A percentile compares a stretch with the other conserved stretches of the same genome.
These are phyloP conservation scores for Capronia americana DNA, from an alignment of 2,329 filamentous ascomycete genomes.

Conservation along the genomic window DNA sequence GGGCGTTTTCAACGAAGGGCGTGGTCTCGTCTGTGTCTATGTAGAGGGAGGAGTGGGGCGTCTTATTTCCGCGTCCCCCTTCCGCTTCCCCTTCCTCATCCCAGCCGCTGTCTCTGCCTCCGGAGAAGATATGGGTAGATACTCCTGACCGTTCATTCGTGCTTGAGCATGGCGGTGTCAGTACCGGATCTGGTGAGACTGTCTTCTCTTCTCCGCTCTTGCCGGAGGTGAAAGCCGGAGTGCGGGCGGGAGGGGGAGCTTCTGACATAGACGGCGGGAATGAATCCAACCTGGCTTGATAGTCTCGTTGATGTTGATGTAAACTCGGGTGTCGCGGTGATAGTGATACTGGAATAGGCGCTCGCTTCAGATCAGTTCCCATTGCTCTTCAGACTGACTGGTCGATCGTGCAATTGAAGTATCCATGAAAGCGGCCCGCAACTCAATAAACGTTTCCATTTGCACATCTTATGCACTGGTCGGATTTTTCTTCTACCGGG, in stretches of 20 bases:
- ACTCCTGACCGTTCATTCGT: too few species aligned
- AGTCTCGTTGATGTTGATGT: not conserved
- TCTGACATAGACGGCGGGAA: not conserved
- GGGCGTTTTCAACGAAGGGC: too few species aligned
- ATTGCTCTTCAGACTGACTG: not conserved
- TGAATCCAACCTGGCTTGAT: not conserved
- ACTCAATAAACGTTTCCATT: not conserved
- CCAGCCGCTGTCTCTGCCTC: too few species aligned
- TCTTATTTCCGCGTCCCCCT: too few species aligned
- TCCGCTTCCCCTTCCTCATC: too few species aligned
- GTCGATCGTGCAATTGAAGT: not conserved
- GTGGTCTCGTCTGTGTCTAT: too few species aligned
- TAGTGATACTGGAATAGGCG: not conserved
- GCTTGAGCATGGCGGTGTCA: too few species aligned
- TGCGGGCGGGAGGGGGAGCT: not conserved
- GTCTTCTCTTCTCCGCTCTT: not conserved
- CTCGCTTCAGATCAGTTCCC: not conserved
- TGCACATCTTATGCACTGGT: not conserved
- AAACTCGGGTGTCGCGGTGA: not conserved
- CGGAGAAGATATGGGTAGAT: too few species aligned
- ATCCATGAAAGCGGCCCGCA: not conserved
- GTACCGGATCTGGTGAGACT: too few species aligned
- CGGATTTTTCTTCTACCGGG: not conserved
- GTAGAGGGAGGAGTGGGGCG: too few species aligned
- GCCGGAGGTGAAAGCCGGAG: too few species aligned